Evolutionary conservation across 164 flowering plant species (phyloP).

Genomic region (Warburgia ugandensis): DNA sequence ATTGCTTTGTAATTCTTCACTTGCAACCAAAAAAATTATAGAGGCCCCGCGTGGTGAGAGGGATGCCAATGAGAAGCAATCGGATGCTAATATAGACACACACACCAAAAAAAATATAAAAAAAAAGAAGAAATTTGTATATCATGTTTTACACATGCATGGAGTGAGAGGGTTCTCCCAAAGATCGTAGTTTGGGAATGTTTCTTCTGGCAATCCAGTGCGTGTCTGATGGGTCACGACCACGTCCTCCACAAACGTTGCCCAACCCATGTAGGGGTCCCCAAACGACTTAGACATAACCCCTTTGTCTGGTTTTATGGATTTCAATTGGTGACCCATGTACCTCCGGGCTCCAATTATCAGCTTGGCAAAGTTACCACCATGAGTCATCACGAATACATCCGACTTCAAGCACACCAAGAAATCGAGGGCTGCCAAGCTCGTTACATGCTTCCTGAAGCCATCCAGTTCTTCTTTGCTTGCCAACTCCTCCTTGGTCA

Average conservation of each 20-base stretch:
- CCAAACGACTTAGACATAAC: constrained; percentile 98
- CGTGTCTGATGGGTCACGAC: constrained; percentile 85
- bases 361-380: constrained; percentile 92
- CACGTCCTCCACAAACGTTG: constrained; percentile 87
- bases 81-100: not conserved
- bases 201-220: constrained; percentile 87
- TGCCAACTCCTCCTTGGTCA: constrained; percentile 88
- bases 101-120: not conserved
- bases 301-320: constrained; percentile 97
- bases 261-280: constrained; percentile 99
- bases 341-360: constrained; percentile 91
- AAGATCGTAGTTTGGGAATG: constrained; percentile 93
- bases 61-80: too few species aligned
- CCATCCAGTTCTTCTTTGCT: constrained; percentile 68
- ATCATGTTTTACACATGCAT: constrained; percentile 91
- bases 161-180: constrained; percentile 99
- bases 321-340: constrained; percentile 84
- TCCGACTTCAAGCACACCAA: constrained; percentile 92
- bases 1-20: too few species aligned
- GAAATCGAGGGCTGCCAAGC: constrained; percentile 96
- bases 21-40: too few species aligned
- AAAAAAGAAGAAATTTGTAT: not conserved
- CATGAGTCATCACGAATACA: constrained; percentile 98
- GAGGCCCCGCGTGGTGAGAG: too few species aligned
- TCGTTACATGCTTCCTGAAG: constrained; percentile 88